Evolutionary conservation across 2,329 filamentous ascomycete genomes (phyloP).

Genomic region (Zalaria obscura): DNA sequence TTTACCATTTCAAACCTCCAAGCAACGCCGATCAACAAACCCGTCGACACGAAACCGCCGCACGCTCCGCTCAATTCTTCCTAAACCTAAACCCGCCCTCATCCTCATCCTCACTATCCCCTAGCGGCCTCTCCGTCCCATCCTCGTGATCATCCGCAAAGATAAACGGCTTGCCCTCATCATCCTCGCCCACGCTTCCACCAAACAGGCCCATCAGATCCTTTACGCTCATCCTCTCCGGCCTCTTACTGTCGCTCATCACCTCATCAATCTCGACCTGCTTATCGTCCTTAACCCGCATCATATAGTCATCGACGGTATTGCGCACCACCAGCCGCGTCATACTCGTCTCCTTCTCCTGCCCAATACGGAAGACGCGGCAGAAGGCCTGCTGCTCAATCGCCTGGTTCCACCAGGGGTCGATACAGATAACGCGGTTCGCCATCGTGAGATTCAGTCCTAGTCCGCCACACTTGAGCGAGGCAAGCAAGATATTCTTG

Average conservation of each 20-base stretch:
- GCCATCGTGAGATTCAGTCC: slow-evolving; percentile 48
- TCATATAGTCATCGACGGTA: slow-evolving; percentile 44
- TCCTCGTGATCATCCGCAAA: slow-evolving; percentile 20
- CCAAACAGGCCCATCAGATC: slow-evolving; percentile 35
- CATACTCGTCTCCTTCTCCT: slow-evolving; percentile 44
- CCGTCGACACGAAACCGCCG: too few relatives aligned
- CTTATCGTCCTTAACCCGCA: slow-evolving; percentile 43
- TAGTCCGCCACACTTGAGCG: slow-evolving; percentile 41
- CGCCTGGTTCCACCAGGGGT: slow-evolving; percentile 35
- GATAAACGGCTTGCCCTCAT: slow-evolving; percentile 25
- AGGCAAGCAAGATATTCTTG: slow-evolving; percentile 37
- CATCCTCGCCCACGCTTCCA: slow-evolving; percentile 19
- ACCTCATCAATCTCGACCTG: slow-evolving; percentile 27
- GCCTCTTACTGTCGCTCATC: slow-evolving; percentile 23
- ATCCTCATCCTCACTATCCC: slow-evolving; percentile 6
- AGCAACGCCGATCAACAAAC: too few relatives aligned
- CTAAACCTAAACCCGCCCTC: too few relatives aligned
- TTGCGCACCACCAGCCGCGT: slow-evolving; percentile 41
- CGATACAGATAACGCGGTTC: slow-evolving; percentile 30
- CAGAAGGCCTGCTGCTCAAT: slow-evolving; percentile 31
- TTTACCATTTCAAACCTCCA: too few relatives aligned
- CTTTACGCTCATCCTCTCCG: slow-evolving; percentile 18
- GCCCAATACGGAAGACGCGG: slow-evolving; percentile 51
- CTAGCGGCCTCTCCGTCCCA: slow-evolving; percentile 4
- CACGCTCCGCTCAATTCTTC: too few relatives aligned